Base-by-base conservation (phyloP, 768 basidiomycete genomes). In the Cystobasidium tubakii region DNA sequence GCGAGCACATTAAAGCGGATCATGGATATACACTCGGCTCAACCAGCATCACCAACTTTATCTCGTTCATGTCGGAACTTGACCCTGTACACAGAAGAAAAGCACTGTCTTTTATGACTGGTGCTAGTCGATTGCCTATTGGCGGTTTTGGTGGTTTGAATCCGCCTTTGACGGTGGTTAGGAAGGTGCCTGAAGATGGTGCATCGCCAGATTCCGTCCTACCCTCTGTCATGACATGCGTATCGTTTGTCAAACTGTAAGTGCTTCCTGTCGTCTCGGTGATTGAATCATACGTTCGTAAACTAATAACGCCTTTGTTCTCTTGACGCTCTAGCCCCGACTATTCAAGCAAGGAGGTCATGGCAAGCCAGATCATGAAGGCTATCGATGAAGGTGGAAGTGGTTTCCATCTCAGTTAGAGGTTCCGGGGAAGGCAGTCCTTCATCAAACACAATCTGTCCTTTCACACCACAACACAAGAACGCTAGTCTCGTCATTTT, bases 1-100 rank as follows among this genome's bases (percentile, higher is more conserved):
- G 86, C 43, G 93, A 95, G 80, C 88, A 90, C 1, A 81, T 97
- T 81, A 98, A 97, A 81, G 96, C 96, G 13, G 96, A 99, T 79
- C 96, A 99, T 80, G 96, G 96, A 9, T 99, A 94, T 85, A 93
- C 95, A 79, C 88, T 89, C 15, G 95, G 98, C 80, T 94, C 92
- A 79, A 88, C 89, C 43, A 88, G 92, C 0, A 94, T 99, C 74
- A 87, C 89, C 55, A 88, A 91, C 79, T 85, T 99, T 70, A 82
- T 97, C 29, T 91, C 90, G 66, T 86, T 92, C 75, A 90, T 99
- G 88, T 84, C 90, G 0, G 86, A 86, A 67, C 96, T 89, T 78
- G 89, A 93, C 78, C 81, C 80, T 19, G 81, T 86, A 1, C 86
- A 86, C 21, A 88, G 94, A 36, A 88, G 96, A 75, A 89, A 90